phyloP scores from a whole-genome alignment of 257 asterid species.

The Ocimum tenuiflorum region DNA sequence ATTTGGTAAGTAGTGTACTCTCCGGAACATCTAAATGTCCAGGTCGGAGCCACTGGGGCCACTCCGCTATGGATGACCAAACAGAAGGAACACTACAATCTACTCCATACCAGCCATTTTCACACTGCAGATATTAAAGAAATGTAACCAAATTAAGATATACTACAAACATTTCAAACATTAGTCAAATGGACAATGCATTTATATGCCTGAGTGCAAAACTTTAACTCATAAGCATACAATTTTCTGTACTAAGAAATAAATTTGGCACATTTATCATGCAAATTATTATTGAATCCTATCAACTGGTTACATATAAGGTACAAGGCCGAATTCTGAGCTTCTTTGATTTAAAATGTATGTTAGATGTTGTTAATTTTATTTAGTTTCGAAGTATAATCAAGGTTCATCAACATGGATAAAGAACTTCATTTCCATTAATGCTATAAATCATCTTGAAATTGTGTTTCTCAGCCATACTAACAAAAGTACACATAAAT shows the following conservation, averaged over 20 bases:
- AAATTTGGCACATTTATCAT: not conserved
- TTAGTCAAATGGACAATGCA: not conserved
- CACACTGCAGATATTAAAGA: constrained; percentile 49
- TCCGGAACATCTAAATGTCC: constrained; percentile 53
- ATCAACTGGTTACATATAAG: no score
- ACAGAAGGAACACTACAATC: constrained; percentile 92
- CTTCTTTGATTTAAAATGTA: no score
- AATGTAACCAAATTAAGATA: not conserved
- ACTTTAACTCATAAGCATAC: not conserved
- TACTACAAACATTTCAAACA: not conserved
- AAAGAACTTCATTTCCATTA: not conserved
- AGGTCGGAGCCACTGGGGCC: constrained; percentile 96
- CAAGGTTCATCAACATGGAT: not conserved
- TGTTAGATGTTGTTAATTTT: no score
- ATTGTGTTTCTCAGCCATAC: not conserved
- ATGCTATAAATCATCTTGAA: not conserved
- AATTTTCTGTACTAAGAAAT: not conserved
- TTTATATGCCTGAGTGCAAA: not conserved
- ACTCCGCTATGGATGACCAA: constrained; percentile 54
- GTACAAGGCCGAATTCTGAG: no score
- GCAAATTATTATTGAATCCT: not conserved
- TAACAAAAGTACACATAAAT: not conserved
- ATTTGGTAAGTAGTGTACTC: constrained; percentile 29
- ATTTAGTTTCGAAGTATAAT: no score
- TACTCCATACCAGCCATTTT: constrained; percentile 81